Percentiles rank a stretch among this genome's conserved stretches.
Conservation (phyloP, 1,139 yeast genomes). For the Schizosaccharomyces versatilis region DNA sequence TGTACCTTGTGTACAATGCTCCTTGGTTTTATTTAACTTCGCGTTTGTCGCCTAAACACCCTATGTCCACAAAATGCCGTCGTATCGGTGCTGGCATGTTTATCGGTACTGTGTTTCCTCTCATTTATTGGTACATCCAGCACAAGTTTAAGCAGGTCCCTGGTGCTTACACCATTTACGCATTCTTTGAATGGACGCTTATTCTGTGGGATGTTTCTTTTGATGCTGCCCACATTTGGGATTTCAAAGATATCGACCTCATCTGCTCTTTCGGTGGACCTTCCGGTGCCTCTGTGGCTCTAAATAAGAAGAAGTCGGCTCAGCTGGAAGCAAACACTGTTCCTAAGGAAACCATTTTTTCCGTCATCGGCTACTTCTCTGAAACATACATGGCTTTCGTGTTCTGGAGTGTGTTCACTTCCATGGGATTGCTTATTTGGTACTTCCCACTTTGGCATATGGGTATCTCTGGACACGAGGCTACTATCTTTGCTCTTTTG, state of each 20-base stretch:
- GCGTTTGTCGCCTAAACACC: conserved; percentile 29
- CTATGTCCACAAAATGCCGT: conserved; percentile 31
- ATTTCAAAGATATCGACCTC: conserved; percentile 16
- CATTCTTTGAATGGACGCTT: conserved; percentile 83
- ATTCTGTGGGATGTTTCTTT: conserved; percentile 63
- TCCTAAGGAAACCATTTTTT: background rate
- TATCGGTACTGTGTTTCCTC: conserved; percentile 52
- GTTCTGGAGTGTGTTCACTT: conserved; percentile 66
- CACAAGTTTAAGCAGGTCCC: conserved; percentile 71
- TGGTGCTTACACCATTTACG: conserved; percentile 90
- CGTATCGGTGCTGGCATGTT: conserved; percentile 35
- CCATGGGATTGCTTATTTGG: conserved; percentile 76
- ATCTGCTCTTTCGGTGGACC: background rate
- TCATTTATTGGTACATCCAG: conserved; percentile 73
- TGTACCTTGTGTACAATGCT: conserved; percentile 63
- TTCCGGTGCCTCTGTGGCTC: background rate
- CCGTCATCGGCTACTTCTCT: conserved; percentile 9
- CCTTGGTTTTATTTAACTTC: conserved; percentile 71
- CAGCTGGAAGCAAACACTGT: background rate
- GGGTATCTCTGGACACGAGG: conserved; percentile 83
- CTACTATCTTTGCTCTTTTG: conserved; percentile 35
- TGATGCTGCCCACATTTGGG: conserved; percentile 57
- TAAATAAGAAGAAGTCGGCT: no score
- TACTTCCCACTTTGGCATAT: conserved; percentile 92
- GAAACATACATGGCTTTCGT: conserved; percentile 23